Evolutionary conservation across 2,329 filamentous ascomycete genomes (phyloP).

Genomic region (Dothistroma pini): DNA sequence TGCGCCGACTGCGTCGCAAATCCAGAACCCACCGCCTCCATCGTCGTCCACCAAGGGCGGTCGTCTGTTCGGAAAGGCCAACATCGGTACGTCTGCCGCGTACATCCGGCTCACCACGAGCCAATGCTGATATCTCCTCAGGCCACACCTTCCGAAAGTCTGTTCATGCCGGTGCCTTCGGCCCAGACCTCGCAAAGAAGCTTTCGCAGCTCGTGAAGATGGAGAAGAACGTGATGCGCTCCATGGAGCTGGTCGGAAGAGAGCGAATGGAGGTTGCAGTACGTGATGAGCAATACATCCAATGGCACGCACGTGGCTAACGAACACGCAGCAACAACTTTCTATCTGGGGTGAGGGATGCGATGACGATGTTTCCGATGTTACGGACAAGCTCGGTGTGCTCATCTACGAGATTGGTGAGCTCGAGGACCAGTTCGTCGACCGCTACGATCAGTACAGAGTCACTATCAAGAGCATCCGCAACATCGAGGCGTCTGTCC

Average conservation of each 20-base stretch:
- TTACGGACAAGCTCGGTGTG: slow-evolving; percentile 97
- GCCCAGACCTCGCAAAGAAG: slow-evolving; percentile 92
- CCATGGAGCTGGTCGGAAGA: slow-evolving; percentile 87
- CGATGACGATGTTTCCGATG: slow-evolving; percentile 97
- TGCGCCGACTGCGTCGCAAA: slow-evolving; percentile 87
- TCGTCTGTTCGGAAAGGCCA: slow-evolving; percentile 81
- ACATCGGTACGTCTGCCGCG: slow-evolving; percentile 65
- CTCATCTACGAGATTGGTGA: slow-evolving; percentile 98
- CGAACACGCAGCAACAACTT: slow-evolving; percentile 75
- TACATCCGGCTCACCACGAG: neutral
- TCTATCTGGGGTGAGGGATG: slow-evolving; percentile 95
- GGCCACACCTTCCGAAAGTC: slow-evolving; percentile 70
- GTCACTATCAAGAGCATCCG: slow-evolving; percentile 99
- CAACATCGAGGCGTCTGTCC: slow-evolving; percentile 97
- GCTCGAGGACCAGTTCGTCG: slow-evolving; percentile 96
- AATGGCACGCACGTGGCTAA: neutral
- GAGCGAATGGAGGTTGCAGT: slow-evolving; percentile 99
- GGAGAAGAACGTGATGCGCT: slow-evolving; percentile 99
- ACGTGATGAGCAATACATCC: slow-evolving; percentile 43
- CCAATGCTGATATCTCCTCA: slow-evolving; percentile 30
- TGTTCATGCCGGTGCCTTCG: slow-evolving; percentile 67
- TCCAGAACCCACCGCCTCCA: slow-evolving; percentile 90
- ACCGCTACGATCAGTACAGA: slow-evolving; percentile 98
- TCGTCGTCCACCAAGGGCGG: slow-evolving; percentile 86
- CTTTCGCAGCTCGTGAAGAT: slow-evolving; percentile 98